Evolutionary conservation across 2,329 filamentous ascomycete genomes (phyloP).

Genomic region (Clonostachys sp.): DNA sequence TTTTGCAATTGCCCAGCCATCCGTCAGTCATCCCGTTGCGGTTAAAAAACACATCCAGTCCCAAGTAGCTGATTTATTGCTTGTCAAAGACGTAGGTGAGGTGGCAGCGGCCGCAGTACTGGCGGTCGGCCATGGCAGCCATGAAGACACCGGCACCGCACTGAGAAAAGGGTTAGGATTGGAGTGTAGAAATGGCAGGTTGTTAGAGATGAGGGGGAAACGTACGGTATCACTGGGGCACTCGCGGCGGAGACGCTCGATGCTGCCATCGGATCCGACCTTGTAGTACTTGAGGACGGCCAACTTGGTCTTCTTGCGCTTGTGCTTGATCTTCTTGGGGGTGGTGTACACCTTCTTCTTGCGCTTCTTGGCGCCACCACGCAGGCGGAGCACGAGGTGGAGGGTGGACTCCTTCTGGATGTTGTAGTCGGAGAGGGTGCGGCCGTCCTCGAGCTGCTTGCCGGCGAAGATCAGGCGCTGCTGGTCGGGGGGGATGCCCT

Average conservation of each 20-base stretch:
- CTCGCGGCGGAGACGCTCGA: slow-evolving; percentile 97
- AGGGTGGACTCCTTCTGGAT: slow-evolving; percentile 99
- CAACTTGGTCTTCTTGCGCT: slow-evolving; percentile 99
- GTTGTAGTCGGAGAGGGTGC: slow-evolving; percentile 99
- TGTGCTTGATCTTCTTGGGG: slow-evolving; percentile 99
- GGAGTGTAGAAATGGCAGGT: neutral
- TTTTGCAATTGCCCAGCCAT: neutral
- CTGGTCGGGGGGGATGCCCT: slow-evolving; percentile 98
- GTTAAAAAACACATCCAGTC: neutral
- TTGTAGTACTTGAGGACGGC: slow-evolving; percentile 99
- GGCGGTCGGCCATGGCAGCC: slow-evolving; percentile 99
- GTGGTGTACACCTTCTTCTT: slow-evolving; percentile 99
- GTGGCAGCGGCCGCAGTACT: slow-evolving; percentile 84
- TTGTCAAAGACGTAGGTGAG: slow-evolving; percentile 72
- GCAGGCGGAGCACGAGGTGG: slow-evolving; percentile 94
- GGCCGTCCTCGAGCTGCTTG: slow-evolving; percentile 99
- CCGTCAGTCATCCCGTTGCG: slow-evolving; percentile 3
- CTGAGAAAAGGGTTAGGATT: slow-evolving; percentile 33
- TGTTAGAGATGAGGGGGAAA: slow-evolving; percentile 10
- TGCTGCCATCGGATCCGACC: slow-evolving; percentile 99
- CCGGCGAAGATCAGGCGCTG: slow-evolving; percentile 99
- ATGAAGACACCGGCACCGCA: slow-evolving; percentile 99
- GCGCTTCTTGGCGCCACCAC: slow-evolving; percentile 99
- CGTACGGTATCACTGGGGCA: slow-evolving; percentile 87
- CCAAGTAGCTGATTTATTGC: slow-evolving; percentile 35